phyloP scores from a whole-genome alignment of 306 rosid genomes.

The Gastrolobium villosum region DNA sequence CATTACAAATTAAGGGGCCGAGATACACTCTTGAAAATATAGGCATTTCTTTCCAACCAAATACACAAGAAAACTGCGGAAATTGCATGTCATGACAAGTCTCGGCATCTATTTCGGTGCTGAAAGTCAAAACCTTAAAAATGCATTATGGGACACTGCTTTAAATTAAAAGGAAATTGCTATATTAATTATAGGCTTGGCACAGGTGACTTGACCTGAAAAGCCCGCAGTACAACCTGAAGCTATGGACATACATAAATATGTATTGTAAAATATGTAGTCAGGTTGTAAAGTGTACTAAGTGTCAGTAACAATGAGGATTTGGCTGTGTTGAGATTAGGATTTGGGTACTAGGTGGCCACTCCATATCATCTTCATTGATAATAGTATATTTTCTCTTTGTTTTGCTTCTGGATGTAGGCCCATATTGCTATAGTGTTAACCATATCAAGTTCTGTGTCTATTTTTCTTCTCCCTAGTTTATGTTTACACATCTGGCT shows the following conservation, averaged over 20 bases:
- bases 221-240: constrained; percentile 27
- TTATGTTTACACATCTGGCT: background rate
- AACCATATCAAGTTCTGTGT: constrained; percentile 10
- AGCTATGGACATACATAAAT: background rate
- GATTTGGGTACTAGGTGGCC: constrained; percentile 4
- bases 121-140: constrained; percentile 1
- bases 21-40: background rate
- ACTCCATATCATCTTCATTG: constrained; percentile 10
- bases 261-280: constrained; percentile 26
- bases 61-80: constrained; percentile 3
- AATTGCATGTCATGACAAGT: background rate
- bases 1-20: background rate
- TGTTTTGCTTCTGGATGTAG: constrained; percentile 15
- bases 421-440: background rate
- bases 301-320: constrained; percentile 24
- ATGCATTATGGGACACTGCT: constrained; percentile 2
- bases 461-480: constrained; percentile 2
- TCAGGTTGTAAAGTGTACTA: constrained; percentile 9
- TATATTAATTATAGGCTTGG: background rate
- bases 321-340: constrained; percentile 25
- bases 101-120: background rate
- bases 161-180: constrained; percentile 13
- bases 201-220: constrained; percentile 24
- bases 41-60: background rate
- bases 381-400: background rate